Evolutionary conservation across 345 rosid genomes (phyloP).

Genomic region (Aegle marmelos): DNA sequence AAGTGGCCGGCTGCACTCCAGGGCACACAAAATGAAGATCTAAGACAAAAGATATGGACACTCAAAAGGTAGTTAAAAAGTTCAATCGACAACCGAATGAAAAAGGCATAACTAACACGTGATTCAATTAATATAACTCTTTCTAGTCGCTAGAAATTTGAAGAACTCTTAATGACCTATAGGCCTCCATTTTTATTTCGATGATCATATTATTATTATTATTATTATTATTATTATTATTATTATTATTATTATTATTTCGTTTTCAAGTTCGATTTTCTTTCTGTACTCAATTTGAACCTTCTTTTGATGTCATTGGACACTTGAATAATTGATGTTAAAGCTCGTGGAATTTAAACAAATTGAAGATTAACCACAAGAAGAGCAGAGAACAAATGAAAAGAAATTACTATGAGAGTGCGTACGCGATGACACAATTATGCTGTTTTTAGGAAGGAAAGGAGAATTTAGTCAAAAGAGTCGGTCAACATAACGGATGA

Average conservation of each 20-base stretch:
- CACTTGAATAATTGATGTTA: too few species aligned
- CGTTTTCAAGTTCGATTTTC: too few species aligned
- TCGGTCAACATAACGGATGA: not conserved
- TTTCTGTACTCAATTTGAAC: not conserved
- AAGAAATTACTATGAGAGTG: not conserved
- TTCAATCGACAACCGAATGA: not conserved
- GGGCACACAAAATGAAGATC: not conserved
- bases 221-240: too few species aligned
- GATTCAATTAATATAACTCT: constrained; percentile 7
- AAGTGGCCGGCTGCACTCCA: not conserved
- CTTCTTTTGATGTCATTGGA: not conserved
- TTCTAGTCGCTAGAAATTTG: not conserved
- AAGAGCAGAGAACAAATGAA: not conserved
- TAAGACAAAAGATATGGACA: not conserved
- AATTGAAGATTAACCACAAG: not conserved
- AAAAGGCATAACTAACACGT: not conserved
- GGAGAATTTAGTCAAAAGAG: not conserved
- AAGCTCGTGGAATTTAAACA: not conserved
- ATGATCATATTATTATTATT: not conserved
- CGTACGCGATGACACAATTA: not conserved
- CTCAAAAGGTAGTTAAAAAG: not conserved
- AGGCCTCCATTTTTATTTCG: not conserved
- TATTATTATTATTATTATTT: too few species aligned
- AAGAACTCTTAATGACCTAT: not conserved
- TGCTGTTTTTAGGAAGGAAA: not conserved